Evolutionary conservation across 139 green algal genomes (phyloP), one percentile per base, ranked within the genome.

Genomic region (Medakamo hakoo): DNA sequence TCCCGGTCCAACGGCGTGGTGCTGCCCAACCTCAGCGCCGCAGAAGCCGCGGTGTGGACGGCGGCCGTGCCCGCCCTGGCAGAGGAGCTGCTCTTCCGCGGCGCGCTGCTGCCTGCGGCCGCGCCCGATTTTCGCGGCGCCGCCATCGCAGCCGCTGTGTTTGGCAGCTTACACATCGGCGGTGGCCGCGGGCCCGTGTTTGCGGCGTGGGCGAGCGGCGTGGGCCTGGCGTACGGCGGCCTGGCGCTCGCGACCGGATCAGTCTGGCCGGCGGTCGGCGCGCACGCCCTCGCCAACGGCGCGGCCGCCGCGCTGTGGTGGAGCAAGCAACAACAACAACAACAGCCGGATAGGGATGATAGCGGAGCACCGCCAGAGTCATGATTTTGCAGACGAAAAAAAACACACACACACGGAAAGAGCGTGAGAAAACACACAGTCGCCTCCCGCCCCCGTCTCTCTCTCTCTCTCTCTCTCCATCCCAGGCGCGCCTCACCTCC

Each of bases 71-170:
- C 71, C 2, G 80, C 73, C 1, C 30, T 78, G 0, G 68, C 68
- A 23, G 82, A 89, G 70, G 82, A 89, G 72, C 55, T 86, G 28
- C 68, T 89, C 19, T 89, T 89, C 59, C 61, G 83, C 9, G 79
- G 81, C 23, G 76, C 73, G 0, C 71, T 90, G 49, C 78, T 90
- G 18, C 81, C 83, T 2, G 76, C 68, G 18, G 68, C 69, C 4
- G 74, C 74, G 9, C 71, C 78, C 1, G 81, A 90, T 59, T 84
- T 72, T 70, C 63, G 81, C 3, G 83, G 83, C 19, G 79, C 73
- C 57, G 49, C 81, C 2, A 4, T 83, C 1, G 68, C 79, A 19
- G 83, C 70, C 4, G 63, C 58, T 9, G 58, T 80, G 2, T 90
- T 90, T 73, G 83, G 83, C 3, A 57, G 68, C 55, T 66, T 90